Percentiles rank a stretch among this genome's conserved stretches.
Evolutionary conservation across 2,329 filamentous ascomycete species (phyloP).

Genomic region (Mollisiaceae sp.): DNA sequence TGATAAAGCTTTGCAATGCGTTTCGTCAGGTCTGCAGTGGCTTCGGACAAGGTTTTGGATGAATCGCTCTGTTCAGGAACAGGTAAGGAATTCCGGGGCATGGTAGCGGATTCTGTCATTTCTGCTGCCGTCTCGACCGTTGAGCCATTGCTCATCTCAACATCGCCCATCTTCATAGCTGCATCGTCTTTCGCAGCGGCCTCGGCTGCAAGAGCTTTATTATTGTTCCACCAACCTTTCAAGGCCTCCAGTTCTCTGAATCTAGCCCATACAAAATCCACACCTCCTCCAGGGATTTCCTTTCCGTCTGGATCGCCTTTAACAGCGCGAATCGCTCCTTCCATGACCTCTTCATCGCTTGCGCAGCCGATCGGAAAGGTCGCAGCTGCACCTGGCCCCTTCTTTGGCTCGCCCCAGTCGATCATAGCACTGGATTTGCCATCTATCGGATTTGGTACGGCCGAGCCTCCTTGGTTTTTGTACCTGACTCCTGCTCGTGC

Average conservation of each 20-base stretch:
- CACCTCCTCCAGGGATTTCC: slow-evolving; percentile 62
- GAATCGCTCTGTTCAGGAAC: slow-evolving; percentile 19
- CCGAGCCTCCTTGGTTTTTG: slow-evolving; percentile 64
- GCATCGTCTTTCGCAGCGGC: slow-evolving; percentile 11
- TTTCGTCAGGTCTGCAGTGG: slow-evolving; percentile 40
- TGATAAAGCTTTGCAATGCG: slow-evolving; percentile 62
- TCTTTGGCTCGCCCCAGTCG: slow-evolving; percentile 85
- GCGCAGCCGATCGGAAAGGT: slow-evolving; percentile 61
- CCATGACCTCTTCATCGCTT: slow-evolving; percentile 62
- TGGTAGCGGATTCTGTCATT: neutral
- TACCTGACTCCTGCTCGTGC: slow-evolving; percentile 66
- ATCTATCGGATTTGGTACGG: slow-evolving; percentile 57
- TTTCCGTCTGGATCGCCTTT: slow-evolving; percentile 62
- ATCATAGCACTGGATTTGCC: slow-evolving; percentile 75
- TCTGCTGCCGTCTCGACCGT: neutral
- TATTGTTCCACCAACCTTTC: slow-evolving; percentile 71
- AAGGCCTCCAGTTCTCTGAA: slow-evolving; percentile 69
- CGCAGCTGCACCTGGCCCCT: slow-evolving; percentile 61
- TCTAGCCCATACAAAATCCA: slow-evolving; percentile 70
- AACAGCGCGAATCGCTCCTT: slow-evolving; percentile 61
- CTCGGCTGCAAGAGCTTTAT: slow-evolving; percentile 42
- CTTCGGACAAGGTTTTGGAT: slow-evolving; percentile 29
- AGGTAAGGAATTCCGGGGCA: neutral
- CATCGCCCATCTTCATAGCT: neutral
- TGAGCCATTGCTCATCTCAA: neutral